phyloP scores from a whole-genome alignment of 1,284 basidiomycete genomes.

The Melampsora americana region DNA sequence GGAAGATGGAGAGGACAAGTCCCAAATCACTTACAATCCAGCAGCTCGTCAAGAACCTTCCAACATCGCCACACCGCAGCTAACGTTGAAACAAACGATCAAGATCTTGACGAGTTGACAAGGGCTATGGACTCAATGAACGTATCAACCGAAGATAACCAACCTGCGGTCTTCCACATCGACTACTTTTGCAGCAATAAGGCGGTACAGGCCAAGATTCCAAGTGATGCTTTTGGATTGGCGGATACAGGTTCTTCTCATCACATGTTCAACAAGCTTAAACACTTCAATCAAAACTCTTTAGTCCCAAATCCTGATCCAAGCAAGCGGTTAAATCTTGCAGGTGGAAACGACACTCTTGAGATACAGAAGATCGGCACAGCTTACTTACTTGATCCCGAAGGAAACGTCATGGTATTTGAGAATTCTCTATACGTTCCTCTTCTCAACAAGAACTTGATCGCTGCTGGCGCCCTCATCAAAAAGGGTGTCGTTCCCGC shows the following conservation, averaged over 20 bases:
- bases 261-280: background rate
- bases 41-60: too few relatives aligned
- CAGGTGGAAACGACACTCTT: background rate
- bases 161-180: background rate
- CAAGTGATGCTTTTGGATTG: background rate
- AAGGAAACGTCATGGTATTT: background rate
- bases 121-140: too few relatives aligned
- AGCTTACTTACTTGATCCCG: background rate
- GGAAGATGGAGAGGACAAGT: too few relatives aligned
- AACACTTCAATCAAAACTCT: background rate
- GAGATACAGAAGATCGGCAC: background rate
- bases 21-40: too few relatives aligned
- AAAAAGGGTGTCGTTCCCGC: background rate
- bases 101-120: too few relatives aligned
- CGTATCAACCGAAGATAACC: background rate
- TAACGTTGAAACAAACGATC: too few relatives aligned
- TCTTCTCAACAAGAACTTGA: background rate
- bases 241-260: background rate
- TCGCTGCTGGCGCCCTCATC: background rate
- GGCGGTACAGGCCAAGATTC: background rate
- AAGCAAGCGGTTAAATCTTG: background rate
- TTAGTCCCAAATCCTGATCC: background rate
- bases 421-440: background rate
- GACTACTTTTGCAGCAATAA: background rate
- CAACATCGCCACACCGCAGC: too few relatives aligned